A percentile compares a stretch with the other conserved stretches of the same genome.
Evolutionary conservation across 257 asterid genomes (phyloP).

Genomic region (Solanum pinnatisectum): DNA sequence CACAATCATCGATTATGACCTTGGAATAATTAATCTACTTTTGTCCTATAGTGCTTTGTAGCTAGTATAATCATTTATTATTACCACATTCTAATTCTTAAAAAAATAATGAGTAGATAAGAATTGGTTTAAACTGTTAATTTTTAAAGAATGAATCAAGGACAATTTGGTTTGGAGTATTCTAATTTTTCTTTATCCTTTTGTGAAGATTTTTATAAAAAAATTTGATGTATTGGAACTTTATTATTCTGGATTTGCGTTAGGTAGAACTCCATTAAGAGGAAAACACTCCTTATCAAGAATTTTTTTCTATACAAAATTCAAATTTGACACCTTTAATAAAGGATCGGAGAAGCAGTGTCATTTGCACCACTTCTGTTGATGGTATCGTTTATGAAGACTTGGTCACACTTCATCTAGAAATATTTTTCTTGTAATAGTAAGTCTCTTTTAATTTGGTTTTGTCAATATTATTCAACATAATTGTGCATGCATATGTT

Average conservation of each 20-base stretch:
- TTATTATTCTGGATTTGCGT: fast-evolving
- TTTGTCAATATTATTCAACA: not conserved
- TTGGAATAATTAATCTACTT: not conserved
- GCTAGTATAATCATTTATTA: not conserved
- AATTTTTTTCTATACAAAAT: too few species aligned
- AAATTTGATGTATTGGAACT: too few species aligned
- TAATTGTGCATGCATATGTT: not conserved
- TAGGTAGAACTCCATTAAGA: fast-evolving
- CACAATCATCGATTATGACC: not conserved
- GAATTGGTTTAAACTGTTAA: not conserved
- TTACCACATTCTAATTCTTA: not conserved
- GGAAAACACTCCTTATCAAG: fast-evolving
- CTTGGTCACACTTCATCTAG: not conserved
- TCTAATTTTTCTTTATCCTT: not conserved
- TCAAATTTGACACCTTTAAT: too few species aligned
- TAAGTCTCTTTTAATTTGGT: not conserved
- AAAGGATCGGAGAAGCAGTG: too few species aligned
- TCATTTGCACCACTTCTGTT: not conserved
- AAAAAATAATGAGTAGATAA: not conserved
- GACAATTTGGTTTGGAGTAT: not conserved
- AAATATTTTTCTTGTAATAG: not conserved
- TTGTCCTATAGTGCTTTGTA: not conserved
- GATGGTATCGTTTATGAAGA: not conserved
- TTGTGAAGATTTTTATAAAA: not conserved
- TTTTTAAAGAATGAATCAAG: not conserved